Evolutionary conservation across 306 rosid genomes (phyloP).

Genomic region (Medicago ruthenica): DNA sequence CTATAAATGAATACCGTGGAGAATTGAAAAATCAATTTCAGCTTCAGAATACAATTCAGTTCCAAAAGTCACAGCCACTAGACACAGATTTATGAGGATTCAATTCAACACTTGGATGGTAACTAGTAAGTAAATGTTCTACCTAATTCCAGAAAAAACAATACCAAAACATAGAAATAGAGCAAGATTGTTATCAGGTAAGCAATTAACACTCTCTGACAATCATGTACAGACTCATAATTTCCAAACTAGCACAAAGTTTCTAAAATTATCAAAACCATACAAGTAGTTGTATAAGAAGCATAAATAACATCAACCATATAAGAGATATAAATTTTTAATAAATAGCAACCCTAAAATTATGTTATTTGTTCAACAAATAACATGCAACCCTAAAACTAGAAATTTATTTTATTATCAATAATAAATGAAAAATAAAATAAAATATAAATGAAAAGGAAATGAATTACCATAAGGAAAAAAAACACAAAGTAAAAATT

Average conservation of each 20-base stretch:
- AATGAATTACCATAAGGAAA: background rate
- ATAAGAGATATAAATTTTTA: slow-evolving; percentile 21
- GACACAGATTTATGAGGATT: background rate
- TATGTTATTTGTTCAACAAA: slow-evolving; percentile 34
- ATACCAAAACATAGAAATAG: background rate
- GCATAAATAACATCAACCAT: slow-evolving; percentile 27
- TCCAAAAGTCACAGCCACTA: background rate
- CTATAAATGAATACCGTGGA: background rate
- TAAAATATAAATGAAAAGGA: background rate
- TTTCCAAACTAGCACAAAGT: slow-evolving; percentile 4
- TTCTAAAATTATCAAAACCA: slow-evolving; percentile 19
- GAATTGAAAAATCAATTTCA: slow-evolving; percentile 18
- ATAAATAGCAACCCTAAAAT: slow-evolving; percentile 38
- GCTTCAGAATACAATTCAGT: slow-evolving; percentile 27
- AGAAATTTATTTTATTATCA: background rate
- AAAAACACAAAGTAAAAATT: background rate
- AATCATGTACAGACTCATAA: slow-evolving; percentile 11
- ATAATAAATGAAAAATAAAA: background rate
- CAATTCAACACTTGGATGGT: background rate
- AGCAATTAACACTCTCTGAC: background rate
- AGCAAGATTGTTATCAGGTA: slow-evolving; percentile 9
- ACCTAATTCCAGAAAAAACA: slow-evolving; percentile 17
- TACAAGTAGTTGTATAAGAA: slow-evolving; percentile 15
- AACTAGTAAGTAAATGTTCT: slow-evolving; percentile 1
- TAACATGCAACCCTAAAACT: slow-evolving; percentile 4